phyloP scores from a whole-genome alignment of 2,329 filamentous ascomycete genomes.

The Colletotrichum siamense region DNA sequence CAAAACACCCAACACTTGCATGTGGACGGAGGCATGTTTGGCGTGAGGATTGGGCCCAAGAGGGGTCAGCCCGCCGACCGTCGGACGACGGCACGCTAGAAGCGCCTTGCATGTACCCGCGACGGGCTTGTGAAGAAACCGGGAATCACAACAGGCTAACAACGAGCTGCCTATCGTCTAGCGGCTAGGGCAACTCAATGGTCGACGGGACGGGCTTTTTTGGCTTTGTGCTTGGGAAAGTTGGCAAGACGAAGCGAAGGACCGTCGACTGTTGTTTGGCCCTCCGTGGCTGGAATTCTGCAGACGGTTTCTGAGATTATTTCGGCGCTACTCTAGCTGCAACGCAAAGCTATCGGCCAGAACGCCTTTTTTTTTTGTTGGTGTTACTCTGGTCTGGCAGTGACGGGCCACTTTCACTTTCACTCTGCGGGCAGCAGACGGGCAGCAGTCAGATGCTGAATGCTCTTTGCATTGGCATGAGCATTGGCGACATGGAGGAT shows the following conservation, averaged over 20 bases:
- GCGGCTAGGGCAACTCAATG: neutral
- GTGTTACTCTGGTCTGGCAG: constrained; percentile 1
- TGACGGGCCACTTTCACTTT: neutral
- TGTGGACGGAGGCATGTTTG: constrained; percentile 1
- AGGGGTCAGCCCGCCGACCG: neutral
- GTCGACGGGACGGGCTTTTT: neutral
- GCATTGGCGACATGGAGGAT: neutral
- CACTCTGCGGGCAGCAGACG: too few species aligned
- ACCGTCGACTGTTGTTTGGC: neutral
- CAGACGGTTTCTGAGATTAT: neutral
- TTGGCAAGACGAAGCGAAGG: neutral
- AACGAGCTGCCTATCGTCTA: neutral
- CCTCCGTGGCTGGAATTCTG: neutral
- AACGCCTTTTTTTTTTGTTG: neutral
- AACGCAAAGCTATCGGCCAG: neutral
- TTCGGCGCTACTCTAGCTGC: constrained; percentile 1
- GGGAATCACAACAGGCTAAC: neutral
- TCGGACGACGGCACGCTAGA: constrained; percentile 17
- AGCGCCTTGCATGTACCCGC: neutral
- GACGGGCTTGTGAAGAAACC: neutral
- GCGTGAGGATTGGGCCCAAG: neutral
- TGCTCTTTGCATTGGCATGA: neutral
- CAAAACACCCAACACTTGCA: constrained; percentile 4
- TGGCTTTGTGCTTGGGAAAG: neutral
- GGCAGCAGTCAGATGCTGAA: neutral